Base-by-base conservation (phyloP, 352 stramenopile species). In the Phytophthora sansomeana region DNA sequence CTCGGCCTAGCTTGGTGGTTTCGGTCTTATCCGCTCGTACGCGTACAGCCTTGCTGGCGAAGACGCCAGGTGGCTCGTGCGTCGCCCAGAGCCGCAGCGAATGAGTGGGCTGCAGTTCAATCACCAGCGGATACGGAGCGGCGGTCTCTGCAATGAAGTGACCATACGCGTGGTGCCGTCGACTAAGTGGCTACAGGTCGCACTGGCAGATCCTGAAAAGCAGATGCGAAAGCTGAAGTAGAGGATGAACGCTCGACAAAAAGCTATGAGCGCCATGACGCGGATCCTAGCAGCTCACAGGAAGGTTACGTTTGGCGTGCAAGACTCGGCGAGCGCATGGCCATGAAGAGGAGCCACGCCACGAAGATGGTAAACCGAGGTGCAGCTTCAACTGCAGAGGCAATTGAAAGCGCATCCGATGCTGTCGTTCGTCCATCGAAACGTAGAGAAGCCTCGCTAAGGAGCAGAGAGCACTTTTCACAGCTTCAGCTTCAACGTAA, bases 351-450 rank as follows among this genome's bases (percentile, higher is more conserved):
- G 59, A 54, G 43, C 11, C 51, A 51, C 36, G 46, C 36, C 52
- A 48, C 33, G n/a, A 52, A 41, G 47, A 51, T 59, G 36, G 36
- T 59, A 49, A 29, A 46, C 19, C 14, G 33, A 36, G 26, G 48
- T 48, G 51, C 19, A 24, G 43, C 52, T 69, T 69, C 53, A 64
- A 69, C 60, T 62, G 29, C 53, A 53, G n/a, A 43, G 44, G 36
- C 36, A 16, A 44, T n/a, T 21, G 38, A 43, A 14, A 44, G n/a
- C 38, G 35, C 21, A 24, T 24, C 21, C 21, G 21, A 24, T 24
- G 21, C 21, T 24, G 21, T 17, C 35, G 51, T 63, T 63, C 53
- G 43, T 64, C 26, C 54, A 69, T 64, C 61, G 61, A 69, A 69
- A 69, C 32, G 33, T 24, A 48, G 28, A 28, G 14, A 16, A 16